Percentiles rank a stretch among this genome's conserved stretches.
Conservation (phyloP, 169 alveolate species). For the Eimeria tenella region DNA sequence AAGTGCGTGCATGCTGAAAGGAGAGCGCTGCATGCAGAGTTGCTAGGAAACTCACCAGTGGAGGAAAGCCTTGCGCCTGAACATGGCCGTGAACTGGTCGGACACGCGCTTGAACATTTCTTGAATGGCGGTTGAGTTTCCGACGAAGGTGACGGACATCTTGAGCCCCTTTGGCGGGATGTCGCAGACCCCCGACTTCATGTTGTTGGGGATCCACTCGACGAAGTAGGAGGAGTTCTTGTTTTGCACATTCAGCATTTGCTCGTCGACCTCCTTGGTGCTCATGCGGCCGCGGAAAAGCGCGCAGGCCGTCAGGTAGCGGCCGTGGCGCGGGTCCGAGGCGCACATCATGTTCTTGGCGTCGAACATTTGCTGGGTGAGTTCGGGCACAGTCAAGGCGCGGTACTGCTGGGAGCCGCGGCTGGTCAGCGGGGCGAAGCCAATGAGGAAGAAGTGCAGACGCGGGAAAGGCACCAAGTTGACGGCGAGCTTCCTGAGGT, state of each 20-base stretch:
- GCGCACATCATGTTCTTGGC: slow-evolving; percentile 99
- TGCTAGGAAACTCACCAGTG: slow-evolving; percentile 94
- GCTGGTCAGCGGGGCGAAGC: slow-evolving; percentile 99
- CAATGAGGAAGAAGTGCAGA: slow-evolving; percentile 98
- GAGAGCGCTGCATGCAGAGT: background rate
- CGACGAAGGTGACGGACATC: slow-evolving; percentile 98
- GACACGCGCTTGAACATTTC: slow-evolving; percentile 98
- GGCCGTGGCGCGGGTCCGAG: slow-evolving; percentile 99
- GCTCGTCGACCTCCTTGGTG: slow-evolving; percentile 99
- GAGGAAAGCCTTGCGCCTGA: slow-evolving; percentile 98
- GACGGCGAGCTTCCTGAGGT: slow-evolving; percentile 97
- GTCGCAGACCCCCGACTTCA: slow-evolving; percentile 97
- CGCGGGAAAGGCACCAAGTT: slow-evolving; percentile 99
- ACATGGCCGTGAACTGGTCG: slow-evolving; percentile 98
- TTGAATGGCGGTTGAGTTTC: slow-evolving; percentile 98
- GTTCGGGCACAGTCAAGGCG: slow-evolving; percentile 98
- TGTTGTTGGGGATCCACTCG: slow-evolving; percentile 99
- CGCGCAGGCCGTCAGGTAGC: slow-evolving; percentile 99
- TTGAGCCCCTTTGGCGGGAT: slow-evolving; percentile 99
- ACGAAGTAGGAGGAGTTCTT: slow-evolving; percentile 99
- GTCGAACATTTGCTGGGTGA: slow-evolving; percentile 99
- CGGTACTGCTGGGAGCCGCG: slow-evolving; percentile 99
- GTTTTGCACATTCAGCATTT: slow-evolving; percentile 98
- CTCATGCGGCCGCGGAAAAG: slow-evolving; percentile 99
- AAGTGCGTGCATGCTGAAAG: background rate